Evolutionary conservation across 2,329 filamentous ascomycete species (phyloP), one percentile per base, ranked within the genome.

Genomic region (Xenoacremonium recifei): DNA sequence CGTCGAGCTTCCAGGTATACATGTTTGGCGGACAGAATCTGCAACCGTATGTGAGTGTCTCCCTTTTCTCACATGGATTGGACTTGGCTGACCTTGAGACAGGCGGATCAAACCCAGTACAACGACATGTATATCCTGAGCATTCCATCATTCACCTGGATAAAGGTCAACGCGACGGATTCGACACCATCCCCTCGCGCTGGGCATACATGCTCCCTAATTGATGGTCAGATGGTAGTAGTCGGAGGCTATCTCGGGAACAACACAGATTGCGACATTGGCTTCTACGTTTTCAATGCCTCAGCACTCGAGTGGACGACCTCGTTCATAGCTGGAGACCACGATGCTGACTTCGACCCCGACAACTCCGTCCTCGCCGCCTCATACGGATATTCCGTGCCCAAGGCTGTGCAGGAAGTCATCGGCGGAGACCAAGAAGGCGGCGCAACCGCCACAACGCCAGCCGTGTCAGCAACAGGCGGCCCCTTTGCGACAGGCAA

Each of bases 1-100:
- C 85, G 7, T 85, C 82, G 15, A 86, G 81, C 20, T 87, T 88
- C 58, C 86, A 90, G 57, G 75, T 91, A 33, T 89, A 90, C 65
- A 77, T 90, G 67, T 90, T 85, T 57, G 87, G 85, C 11, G 87
- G 87, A 0, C 87, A 90, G 59, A 86, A 87, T 50, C 70, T 90
- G 1, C 72, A 79, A 19, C 85, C 86, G 1, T 76, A 73, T 45
- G 81, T 71, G 53, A 55, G 68, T 58, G 13, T 23, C 21, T 7
- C 12, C 16, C n/a, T n/a, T n/a, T n/a, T n/a, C n/a, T n/a, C n/a
- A n/a, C n/a, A n/a, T n/a, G n/a, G n/a, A n/a, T n/a, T n/a, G n/a
- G n/a, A n/a, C n/a, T 15, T 15, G 2, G 9, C 48, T 47, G 40
- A 59, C 37, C 18, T 18, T 5, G 2, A 9, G 5, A 37, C 17